A percentile compares a stretch with the other conserved stretches of the same genome.
Conservation (phyloP, 192 early-diverging fungal species). For the Coemansia sp. region DNA sequence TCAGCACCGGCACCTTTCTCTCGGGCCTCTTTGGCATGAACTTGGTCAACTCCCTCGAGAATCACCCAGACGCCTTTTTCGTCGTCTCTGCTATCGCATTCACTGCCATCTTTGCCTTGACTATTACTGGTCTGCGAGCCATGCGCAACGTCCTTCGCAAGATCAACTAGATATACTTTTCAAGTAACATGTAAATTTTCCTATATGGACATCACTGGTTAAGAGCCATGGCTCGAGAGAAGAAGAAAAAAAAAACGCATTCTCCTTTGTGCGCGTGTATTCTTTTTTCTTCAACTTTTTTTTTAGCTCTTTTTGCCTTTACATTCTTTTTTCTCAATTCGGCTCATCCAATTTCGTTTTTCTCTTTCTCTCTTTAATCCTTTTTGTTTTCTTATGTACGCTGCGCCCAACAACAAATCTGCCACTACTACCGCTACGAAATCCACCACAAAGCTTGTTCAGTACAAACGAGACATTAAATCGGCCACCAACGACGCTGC, state of each 20-base stretch:
- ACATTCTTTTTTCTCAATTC: neutral
- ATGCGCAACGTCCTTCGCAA: conserved; percentile 52
- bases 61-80: conserved; percentile 68
- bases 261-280: neutral
- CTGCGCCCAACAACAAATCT: conserved; percentile 28
- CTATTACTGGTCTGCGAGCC: conserved; percentile 39
- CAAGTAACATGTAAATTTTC: too few species aligned
- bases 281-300: conserved; percentile 2
- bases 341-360: conserved; percentile 11
- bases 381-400: conserved; percentile 30
- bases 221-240: neutral
- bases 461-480: conserved; percentile 41
- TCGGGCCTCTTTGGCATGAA: conserved; percentile 92
- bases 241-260: neutral
- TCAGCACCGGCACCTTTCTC: conserved; percentile 75
- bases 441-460: conserved; percentile 31
- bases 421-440: neutral
- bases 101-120: conserved; percentile 34
- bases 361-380: conserved; percentile 10
- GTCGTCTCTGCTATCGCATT: conserved; percentile 60
- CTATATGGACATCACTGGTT: too few species aligned
- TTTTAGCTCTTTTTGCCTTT: neutral
- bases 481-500: neutral
- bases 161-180: conserved; percentile 28
- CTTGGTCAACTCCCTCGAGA: conserved; percentile 74